Conservation (phyloP, 345 rosid species). For the Clarkia xantiana region DNA sequence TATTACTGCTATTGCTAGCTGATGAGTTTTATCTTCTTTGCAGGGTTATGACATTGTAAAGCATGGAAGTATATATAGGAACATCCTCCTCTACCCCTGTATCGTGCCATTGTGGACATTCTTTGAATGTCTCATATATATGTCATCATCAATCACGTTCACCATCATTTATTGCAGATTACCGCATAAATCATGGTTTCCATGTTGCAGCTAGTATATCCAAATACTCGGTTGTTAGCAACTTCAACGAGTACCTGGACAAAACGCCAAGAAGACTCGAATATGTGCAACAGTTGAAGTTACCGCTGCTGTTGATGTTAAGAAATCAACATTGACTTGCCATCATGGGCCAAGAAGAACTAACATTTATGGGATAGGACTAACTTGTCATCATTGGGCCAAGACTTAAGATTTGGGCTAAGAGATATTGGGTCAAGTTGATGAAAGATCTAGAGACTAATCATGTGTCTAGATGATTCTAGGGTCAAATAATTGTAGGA, state of each 20-base stretch:
- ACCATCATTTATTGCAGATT: constrained; percentile 13
- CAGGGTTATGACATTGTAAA: constrained; percentile 42
- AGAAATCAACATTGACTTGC: too few relatives aligned
- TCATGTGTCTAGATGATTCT: too few relatives aligned
- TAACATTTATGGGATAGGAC: too few relatives aligned
- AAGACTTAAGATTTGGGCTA: too few relatives aligned
- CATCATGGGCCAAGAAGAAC: too few relatives aligned
- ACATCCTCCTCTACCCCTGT: constrained; percentile 12
- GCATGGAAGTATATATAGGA: constrained; percentile 15
- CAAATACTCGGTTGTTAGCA: constrained; percentile 14
- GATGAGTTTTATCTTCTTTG: constrained; percentile 3
- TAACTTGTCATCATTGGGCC: too few relatives aligned
- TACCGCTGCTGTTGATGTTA: constrained; percentile 65
- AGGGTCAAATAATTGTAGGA: too few relatives aligned
- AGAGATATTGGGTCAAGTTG: too few relatives aligned
- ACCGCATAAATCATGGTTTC: constrained; percentile 17
- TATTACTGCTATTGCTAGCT: background rate
- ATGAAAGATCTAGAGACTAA: too few relatives aligned
- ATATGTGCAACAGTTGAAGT: constrained; percentile 45
- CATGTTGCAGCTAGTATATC: constrained; percentile 17
- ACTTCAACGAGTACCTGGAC: constrained; percentile 16
- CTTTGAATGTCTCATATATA: constrained; percentile 11
- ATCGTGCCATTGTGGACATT: constrained; percentile 21
- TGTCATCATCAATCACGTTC: constrained; percentile 12
- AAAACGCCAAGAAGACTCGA: constrained; percentile 19